Evolutionary conservation across 129 eudicot species (phyloP).

Genomic region (Centrapalus pauciflorus): DNA sequence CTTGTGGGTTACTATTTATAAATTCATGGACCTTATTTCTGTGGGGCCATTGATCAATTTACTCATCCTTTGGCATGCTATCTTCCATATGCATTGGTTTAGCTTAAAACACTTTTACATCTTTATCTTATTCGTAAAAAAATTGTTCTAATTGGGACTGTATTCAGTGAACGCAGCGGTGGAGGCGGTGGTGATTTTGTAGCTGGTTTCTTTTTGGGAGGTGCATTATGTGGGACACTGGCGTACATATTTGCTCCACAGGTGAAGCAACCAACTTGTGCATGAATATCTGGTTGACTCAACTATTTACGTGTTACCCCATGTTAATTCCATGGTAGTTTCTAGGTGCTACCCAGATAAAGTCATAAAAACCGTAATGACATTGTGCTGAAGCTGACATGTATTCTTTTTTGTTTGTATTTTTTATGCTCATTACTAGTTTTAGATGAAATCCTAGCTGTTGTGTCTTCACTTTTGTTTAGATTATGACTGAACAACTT

Average conservation of each 20-base stretch:
- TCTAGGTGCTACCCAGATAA: neutral
- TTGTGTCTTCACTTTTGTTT: no score
- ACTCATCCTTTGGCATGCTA: neutral
- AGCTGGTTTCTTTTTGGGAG: conserved; percentile 82
- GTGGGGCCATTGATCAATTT: neutral
- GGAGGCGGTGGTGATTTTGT: conserved; percentile 72
- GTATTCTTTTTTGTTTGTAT: neutral
- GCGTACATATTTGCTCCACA: conserved; percentile 87
- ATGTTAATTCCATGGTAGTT: neutral
- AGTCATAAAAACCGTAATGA: neutral
- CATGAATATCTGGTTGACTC: neutral
- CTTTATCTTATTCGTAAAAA: neutral
- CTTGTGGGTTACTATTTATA: neutral
- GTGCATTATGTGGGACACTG: conserved; percentile 81
- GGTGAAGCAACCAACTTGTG: conserved; percentile 34
- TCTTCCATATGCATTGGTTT: neutral
- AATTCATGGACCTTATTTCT: neutral
- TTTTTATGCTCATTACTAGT: no score
- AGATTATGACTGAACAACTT: no score
- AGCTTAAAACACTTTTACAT: neutral
- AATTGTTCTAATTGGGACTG: neutral
- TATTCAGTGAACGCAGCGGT: conserved; percentile 51
- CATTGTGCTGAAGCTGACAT: neutral
- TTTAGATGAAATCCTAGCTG: no score
- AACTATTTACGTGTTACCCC: neutral